Evolutionary conservation across 805 yeast species (phyloP).

Genomic region (Ogataea salicorniae): DNA sequence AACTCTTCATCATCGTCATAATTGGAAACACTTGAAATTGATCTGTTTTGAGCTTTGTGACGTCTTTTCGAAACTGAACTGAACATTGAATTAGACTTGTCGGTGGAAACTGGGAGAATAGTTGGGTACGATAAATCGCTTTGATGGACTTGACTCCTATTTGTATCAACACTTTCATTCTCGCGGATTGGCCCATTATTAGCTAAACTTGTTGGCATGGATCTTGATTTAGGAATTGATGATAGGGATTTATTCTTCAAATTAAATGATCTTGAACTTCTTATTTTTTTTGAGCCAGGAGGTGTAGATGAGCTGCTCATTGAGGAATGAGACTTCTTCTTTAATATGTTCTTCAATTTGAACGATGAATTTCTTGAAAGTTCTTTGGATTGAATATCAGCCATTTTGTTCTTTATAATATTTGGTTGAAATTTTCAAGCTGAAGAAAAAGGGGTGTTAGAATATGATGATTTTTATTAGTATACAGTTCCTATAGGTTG

Average conservation of each 20-base stretch:
- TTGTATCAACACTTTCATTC: no score
- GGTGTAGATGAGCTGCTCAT: not conserved
- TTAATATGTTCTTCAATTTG: slow-evolving; percentile 9
- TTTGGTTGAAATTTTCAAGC: not conserved
- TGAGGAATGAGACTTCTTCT: slow-evolving; percentile 8
- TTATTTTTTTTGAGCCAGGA: not conserved
- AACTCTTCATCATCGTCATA: slow-evolving; percentile 1
- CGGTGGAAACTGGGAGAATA: not conserved
- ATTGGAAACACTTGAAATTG: not conserved
- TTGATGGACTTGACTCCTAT: not conserved
- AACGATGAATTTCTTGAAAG: slow-evolving; percentile 9
- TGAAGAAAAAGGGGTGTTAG: not conserved
- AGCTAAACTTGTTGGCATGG: slow-evolving; percentile 5
- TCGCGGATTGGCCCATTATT: not conserved
- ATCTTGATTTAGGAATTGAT: slow-evolving; percentile 5
- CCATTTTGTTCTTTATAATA: not conserved
- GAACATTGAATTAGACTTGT: not conserved
- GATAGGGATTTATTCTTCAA: not conserved
- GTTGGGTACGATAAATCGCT: not conserved
- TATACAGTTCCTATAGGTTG: no score
- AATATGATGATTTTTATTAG: no score
- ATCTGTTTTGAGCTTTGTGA: not conserved
- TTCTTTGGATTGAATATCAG: not conserved
- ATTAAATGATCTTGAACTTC: not conserved
- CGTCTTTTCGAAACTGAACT: not conserved